Percentiles rank a stretch among this genome's conserved stretches.
Evolutionary conservation across 345 rosid genomes (phyloP).

Genomic region (Lenwebbia sp.): DNA sequence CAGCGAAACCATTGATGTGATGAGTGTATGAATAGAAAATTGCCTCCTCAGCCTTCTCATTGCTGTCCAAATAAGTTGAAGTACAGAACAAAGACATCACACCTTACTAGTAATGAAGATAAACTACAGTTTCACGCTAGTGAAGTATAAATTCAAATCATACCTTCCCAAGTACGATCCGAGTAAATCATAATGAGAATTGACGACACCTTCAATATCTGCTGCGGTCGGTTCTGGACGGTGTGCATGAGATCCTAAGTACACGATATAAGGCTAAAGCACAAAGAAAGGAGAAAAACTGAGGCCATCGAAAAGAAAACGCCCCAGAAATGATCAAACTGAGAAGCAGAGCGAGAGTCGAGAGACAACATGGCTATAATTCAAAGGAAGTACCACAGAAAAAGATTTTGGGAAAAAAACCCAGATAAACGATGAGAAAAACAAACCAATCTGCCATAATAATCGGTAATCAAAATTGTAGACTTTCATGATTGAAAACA

Average conservation of each 20-base stretch:
- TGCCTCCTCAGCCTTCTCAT: slow-evolving; percentile 22
- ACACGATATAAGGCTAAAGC: slow-evolving; percentile 17
- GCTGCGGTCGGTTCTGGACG: not conserved
- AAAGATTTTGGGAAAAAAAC: not conserved
- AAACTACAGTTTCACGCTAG: not conserved
- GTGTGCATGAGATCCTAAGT: slow-evolving; percentile 22
- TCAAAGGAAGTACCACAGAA: not conserved
- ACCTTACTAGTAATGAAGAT: not conserved
- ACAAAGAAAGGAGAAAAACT: not conserved
- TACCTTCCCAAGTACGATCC: slow-evolving; percentile 23
- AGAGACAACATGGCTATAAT: not conserved
- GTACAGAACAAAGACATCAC: not conserved
- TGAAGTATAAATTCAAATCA: not conserved
- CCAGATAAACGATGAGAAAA: not conserved
- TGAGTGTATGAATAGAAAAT: slow-evolving; percentile 36
- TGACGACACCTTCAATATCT: not conserved
- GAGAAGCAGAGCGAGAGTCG: not conserved
- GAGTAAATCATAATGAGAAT: slow-evolving; percentile 17
- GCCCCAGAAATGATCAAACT: not conserved
- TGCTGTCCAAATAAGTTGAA: slow-evolving; percentile 9
- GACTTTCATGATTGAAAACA: slow-evolving; percentile 10
- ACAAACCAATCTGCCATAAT: not conserved
- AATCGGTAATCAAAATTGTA: not conserved
- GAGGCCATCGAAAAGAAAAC: not conserved
- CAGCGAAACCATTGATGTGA: slow-evolving; percentile 47